Base-by-base conservation (phyloP, 805 yeast species). In the Starmerella ratchasimensis region DNA sequence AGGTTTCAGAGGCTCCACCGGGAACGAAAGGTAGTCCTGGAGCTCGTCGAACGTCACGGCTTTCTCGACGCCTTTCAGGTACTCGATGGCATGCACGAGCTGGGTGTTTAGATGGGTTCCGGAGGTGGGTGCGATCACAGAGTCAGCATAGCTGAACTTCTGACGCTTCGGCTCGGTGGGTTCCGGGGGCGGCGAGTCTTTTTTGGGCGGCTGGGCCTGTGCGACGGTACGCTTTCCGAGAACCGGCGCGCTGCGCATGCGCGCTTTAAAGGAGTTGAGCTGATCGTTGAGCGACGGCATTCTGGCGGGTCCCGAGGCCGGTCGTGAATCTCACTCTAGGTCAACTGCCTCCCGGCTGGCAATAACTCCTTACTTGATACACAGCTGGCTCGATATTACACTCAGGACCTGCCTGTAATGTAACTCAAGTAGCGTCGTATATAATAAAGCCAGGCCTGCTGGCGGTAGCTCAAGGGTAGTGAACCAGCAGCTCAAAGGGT, bases 21-120 rank as follows among this genome's bases (percentile, higher is more conserved):
- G 67, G 19, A 72, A 58, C 15, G 72, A 73, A 45, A 90, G 60
- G 51, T 81, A 77, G 30, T 72, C 68, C 51, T 75, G 74, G 31
- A 88, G 60, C 39, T 77, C 79, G 20, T 65, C 62, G 5, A 82
- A 67, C 5, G 72, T 58, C 1, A 86, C 75, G 0, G 95, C 83
- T 18, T 67, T 58, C 46, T 81, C 93, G 39, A 72, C 46, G 35
- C 46, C 47, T 52, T 83, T 86, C 43, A 90, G 75, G 55, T 74
- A 80, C 55, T 90, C 97, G 15, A 90, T 90, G 1, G 97, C 96
- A 55, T 84, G 72, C 52, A 82, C 76, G 37, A 90, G 66, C 55
- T 83, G 82, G 3, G 96, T 86, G 4, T 94, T 80, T 39, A 79
- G 68, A 55, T 81, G 93, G 30, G 47, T 47, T n/a, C 48, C 80